Evolutionary conservation across 208 protist genomes (phyloP).

Genomic region (Vickermania spadyakhi): DNA sequence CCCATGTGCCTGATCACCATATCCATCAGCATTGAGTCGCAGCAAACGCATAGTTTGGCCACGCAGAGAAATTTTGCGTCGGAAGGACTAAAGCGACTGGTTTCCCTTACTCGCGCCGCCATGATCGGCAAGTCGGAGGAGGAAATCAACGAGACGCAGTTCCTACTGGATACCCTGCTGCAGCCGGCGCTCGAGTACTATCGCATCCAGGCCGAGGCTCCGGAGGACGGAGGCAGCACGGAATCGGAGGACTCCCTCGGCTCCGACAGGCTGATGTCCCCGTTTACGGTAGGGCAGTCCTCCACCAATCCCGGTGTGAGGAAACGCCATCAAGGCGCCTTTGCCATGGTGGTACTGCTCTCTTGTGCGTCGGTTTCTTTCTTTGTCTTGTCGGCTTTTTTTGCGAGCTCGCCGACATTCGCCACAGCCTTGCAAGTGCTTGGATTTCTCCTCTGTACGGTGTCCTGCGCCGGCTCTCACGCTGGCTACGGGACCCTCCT

Average conservation of each 20-base stretch:
- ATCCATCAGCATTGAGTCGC: conserved; percentile 43
- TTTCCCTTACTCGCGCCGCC: conserved; percentile 5
- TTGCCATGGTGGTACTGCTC: conserved; percentile 55
- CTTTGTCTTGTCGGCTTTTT: conserved; percentile 56
- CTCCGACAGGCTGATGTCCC: background rate
- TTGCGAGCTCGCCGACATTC: conserved; percentile 20
- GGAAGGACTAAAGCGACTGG: conserved; percentile 26
- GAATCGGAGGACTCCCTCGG: background rate
- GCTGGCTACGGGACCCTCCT: conserved; percentile 55
- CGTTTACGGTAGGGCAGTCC: conserved; percentile 1
- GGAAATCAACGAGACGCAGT: conserved; percentile 25
- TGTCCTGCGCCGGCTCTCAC: conserved; percentile 53
- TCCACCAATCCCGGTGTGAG: too few relatives aligned
- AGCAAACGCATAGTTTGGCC: conserved; percentile 9
- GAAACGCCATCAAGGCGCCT: conserved; percentile 19
- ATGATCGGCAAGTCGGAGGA: conserved; percentile 5
- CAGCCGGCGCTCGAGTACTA: conserved; percentile 26
- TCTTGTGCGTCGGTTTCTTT: conserved; percentile 38
- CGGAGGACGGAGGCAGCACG: background rate
- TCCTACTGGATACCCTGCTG: conserved; percentile 37
- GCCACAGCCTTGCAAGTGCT: conserved; percentile 34
- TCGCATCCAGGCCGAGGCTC: conserved; percentile 15
- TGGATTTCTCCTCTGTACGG: conserved; percentile 44
- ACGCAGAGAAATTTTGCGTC: conserved; percentile 16
- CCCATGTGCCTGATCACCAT: conserved; percentile 63